Evolutionary conservation across 768 basidiomycete species (phyloP).

Genomic region (Suillus tomentosus): DNA sequence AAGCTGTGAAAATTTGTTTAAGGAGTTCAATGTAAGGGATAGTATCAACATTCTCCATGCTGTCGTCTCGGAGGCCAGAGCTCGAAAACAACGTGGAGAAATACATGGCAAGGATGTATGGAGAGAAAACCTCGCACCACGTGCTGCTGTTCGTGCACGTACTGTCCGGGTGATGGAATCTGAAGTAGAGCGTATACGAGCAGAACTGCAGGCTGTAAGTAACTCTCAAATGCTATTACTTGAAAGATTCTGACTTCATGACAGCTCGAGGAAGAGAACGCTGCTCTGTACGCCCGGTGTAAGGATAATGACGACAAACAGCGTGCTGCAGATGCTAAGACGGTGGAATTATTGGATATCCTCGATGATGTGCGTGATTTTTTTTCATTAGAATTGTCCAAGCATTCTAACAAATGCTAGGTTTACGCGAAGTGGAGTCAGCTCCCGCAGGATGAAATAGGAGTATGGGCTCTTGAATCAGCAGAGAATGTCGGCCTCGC

Average conservation of each 20-base stretch:
- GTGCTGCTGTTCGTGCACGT: slow-evolving; percentile 60
- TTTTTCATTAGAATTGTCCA: background rate
- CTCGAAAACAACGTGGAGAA: slow-evolving; percentile 48
- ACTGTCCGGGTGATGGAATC: slow-evolving; percentile 59
- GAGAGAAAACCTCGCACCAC: slow-evolving; percentile 65
- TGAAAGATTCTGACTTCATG: background rate
- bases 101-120: slow-evolving; percentile 57
- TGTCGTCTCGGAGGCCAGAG: slow-evolving; percentile 66
- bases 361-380: slow-evolving; percentile 51
- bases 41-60: slow-evolving; percentile 72
- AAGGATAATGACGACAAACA: slow-evolving; percentile 49
- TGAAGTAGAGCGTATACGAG: slow-evolving; percentile 42
- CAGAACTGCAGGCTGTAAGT: slow-evolving; percentile 33
- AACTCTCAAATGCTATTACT: background rate
- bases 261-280: slow-evolving; percentile 64
- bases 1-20: slow-evolving; percentile 69
- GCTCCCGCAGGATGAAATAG: slow-evolving; percentile 66
- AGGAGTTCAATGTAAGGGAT: slow-evolving; percentile 64
- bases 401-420: slow-evolving; percentile 33
- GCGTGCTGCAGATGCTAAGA: slow-evolving; percentile 47
- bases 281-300: slow-evolving; percentile 46
- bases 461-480: slow-evolving; percentile 43
- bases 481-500: slow-evolving; percentile 40
- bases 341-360: slow-evolving; percentile 49
- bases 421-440: slow-evolving; percentile 52